Conservation (phyloP, 2,329 filamentous ascomycete species). For the Metarhizium album region DNA sequence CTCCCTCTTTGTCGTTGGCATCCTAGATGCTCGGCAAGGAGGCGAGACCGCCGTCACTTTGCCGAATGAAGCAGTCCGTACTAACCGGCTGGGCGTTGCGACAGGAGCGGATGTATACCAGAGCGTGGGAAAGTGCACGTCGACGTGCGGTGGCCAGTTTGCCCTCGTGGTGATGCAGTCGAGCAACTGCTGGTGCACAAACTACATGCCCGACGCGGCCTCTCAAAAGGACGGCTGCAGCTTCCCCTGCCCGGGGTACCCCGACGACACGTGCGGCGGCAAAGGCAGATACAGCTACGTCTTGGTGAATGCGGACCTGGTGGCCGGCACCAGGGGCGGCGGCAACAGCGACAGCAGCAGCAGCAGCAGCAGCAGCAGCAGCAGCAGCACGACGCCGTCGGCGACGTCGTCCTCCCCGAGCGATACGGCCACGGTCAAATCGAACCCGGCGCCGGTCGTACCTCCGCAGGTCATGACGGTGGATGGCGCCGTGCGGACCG, state of each 20-base stretch:
- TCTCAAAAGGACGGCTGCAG: conserved; percentile 1
- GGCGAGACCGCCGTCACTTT: no score
- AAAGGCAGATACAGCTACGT: conserved; percentile 3
- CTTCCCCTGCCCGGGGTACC: conserved; percentile 4
- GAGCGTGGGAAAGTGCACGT: conserved; percentile 1
- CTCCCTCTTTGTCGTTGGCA: no score
- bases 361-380: no score
- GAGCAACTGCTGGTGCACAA: conserved; percentile 6
- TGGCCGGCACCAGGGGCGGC: not conserved
- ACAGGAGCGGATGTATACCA: conserved; percentile 2
- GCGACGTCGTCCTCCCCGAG: not conserved
- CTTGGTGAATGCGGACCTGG: not conserved
- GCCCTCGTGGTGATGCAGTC: conserved; percentile 3
- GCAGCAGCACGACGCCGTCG: not conserved
- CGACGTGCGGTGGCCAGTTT: conserved; percentile 1
- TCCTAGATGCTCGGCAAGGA: no score
- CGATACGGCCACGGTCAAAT: not conserved
- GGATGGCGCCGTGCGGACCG: not conserved
- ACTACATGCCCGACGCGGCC: conserved; percentile 1
- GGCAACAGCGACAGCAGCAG: no score
- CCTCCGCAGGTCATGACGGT: not conserved
- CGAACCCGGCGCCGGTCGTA: not conserved
- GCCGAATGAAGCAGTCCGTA: no score
- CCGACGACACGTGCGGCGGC: conserved; percentile 3
- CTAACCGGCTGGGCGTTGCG: no score